phyloP scores from a whole-genome alignment of 208 protist species.

The Trichomonas tenax region DNA sequence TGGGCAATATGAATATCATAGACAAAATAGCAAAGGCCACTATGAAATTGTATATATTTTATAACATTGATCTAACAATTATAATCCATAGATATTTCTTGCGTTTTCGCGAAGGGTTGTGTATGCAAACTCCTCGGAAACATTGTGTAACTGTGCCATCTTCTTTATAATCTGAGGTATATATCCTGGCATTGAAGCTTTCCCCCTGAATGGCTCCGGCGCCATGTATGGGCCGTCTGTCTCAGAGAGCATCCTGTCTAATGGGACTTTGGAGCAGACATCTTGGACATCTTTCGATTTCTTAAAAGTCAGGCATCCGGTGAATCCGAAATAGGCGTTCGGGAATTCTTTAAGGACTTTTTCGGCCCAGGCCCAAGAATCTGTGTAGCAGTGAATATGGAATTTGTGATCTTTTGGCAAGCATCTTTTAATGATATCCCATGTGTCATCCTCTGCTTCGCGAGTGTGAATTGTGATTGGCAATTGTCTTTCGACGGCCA shows the following conservation, averaged over 20 bases:
- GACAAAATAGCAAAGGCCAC: not conserved
- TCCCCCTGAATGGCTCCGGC: conserved; percentile 46
- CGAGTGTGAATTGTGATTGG: conserved; percentile 52
- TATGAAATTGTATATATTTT: not conserved
- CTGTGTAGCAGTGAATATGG: conserved; percentile 50
- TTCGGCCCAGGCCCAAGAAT: not conserved
- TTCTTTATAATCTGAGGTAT: conserved; percentile 47
- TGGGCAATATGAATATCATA: not conserved
- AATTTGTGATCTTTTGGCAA: conserved; percentile 43
- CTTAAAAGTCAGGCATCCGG: conserved; percentile 52
- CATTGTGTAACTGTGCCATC: conserved; percentile 43
- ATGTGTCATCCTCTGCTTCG: conserved; percentile 55
- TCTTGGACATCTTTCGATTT: conserved; percentile 3
- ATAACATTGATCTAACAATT: not conserved
- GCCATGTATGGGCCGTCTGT: conserved; percentile 59
- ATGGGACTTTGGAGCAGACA: not conserved
- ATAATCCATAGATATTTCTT: conserved; percentile 13
- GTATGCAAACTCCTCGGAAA: conserved; percentile 36
- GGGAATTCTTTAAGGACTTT: conserved; percentile 33
- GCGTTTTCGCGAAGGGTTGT: conserved; percentile 12
- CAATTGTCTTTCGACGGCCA: conserved; percentile 39
- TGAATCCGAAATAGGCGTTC: conserved; percentile 55
- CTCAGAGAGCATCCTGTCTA: conserved; percentile 45
- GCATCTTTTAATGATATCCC: conserved; percentile 42
- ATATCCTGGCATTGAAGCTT: conserved; percentile 44